Conservation (phyloP, 2,329 filamentous ascomycete species). For the Coniochaeta sp. region DNA sequence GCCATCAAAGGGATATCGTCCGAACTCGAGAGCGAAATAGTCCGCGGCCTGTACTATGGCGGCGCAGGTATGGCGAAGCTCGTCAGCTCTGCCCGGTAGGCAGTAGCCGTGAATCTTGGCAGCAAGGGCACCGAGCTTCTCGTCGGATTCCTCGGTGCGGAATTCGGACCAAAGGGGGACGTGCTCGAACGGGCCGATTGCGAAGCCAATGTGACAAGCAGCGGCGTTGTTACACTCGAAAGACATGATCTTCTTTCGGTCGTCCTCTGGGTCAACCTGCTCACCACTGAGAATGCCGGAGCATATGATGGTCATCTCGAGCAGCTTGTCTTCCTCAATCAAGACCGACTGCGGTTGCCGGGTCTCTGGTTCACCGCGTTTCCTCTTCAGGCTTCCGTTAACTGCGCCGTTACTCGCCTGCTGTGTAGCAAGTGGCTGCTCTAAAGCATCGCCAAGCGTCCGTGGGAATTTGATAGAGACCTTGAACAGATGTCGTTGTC, state of each 20-base stretch:
- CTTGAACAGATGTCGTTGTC: conserved; percentile 77
- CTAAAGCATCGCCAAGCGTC: conserved; percentile 73
- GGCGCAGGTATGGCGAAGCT: conserved; percentile 80
- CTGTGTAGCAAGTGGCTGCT: conserved; percentile 37
- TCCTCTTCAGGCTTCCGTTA: conserved; percentile 27
- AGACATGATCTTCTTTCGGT: conserved; percentile 78
- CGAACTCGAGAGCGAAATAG: conserved; percentile 80
- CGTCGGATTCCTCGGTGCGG: conserved; percentile 84
- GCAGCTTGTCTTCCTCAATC: conserved; percentile 72
- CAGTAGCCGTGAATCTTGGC: conserved; percentile 89
- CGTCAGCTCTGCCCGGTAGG: conserved; percentile 71
- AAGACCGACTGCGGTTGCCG: conserved; percentile 21
- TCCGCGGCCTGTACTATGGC: conserved; percentile 85
- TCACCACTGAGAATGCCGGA: conserved; percentile 87
- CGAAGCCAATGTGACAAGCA: conserved; percentile 86
- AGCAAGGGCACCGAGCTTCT: conserved; percentile 80
- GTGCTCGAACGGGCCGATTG: conserved; percentile 89
- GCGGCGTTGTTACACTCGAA: conserved; percentile 72
- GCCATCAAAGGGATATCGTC: conserved; percentile 82
- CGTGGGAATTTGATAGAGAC: conserved; percentile 80
- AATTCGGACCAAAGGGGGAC: conserved; percentile 81
- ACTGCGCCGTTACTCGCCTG: conserved; percentile 14
- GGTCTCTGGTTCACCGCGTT: conserved; percentile 26
- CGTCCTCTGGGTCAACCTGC: conserved; percentile 65
- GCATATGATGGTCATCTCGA: conserved; percentile 86